A percentile compares a stretch with the other conserved stretches of the same genome.
These are phyloP conservation scores for Dactylellina cionopaga DNA, from an alignment of 2,329 filamentous ascomycete genomes.

Conservation along the genomic window DNA sequence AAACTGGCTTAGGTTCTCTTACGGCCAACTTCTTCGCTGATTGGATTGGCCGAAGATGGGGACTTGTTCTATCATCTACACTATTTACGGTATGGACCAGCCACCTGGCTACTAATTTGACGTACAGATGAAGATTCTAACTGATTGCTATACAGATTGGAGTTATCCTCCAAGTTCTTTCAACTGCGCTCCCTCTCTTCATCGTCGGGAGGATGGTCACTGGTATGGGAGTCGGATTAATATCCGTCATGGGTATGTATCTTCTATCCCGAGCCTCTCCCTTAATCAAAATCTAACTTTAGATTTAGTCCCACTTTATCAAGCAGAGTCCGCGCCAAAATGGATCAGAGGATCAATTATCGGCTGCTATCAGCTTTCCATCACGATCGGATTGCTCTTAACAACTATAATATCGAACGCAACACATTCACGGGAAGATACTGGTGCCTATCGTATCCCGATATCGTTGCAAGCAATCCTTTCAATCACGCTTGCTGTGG, in stretches of 20 bases:
- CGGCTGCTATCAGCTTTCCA: slow-evolving; percentile 75
- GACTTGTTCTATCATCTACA: slow-evolving; percentile 77
- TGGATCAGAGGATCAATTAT: slow-evolving; percentile 79
- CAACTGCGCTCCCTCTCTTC: slow-evolving; percentile 71
- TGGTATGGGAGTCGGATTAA: slow-evolving; percentile 46
- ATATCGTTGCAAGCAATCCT: slow-evolving; percentile 67
- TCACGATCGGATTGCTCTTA: slow-evolving; percentile 75
- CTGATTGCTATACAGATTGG: slow-evolving; percentile 61
- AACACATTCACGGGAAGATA: slow-evolving; percentile 67
- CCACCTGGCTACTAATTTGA: slow-evolving; percentile 63
- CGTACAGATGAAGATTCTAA: neutral
- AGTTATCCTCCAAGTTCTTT: slow-evolving; percentile 74
- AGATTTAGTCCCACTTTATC: slow-evolving; percentile 72
- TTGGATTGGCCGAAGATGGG: slow-evolving; percentile 59
- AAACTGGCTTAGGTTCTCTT: slow-evolving; percentile 72
- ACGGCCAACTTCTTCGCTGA: slow-evolving; percentile 77
- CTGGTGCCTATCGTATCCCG: slow-evolving; percentile 72
- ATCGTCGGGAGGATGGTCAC: slow-evolving; percentile 46
- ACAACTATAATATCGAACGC: slow-evolving; percentile 74
- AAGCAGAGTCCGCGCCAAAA: slow-evolving; percentile 75
- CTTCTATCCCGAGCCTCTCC: neutral
- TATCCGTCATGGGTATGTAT: slow-evolving; percentile 51
- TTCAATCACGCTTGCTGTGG: slow-evolving; percentile 56
- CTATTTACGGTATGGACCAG: slow-evolving; percentile 62
- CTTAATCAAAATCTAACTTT: slow-evolving; percentile 49